Conservation (phyloP, 805 yeast genomes). For the Priceomyces carsonii region DNA sequence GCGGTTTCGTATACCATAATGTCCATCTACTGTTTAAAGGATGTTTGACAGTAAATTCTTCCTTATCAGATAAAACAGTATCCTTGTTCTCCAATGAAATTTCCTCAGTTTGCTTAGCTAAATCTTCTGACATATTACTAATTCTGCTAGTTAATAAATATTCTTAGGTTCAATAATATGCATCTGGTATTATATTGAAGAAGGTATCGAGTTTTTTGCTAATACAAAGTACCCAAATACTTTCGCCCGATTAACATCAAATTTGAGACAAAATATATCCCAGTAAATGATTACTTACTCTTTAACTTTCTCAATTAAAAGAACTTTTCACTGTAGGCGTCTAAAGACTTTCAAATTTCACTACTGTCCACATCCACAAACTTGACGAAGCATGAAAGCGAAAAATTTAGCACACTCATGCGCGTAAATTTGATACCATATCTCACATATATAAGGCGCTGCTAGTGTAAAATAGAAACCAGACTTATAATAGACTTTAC, state of each 20-base stretch:
- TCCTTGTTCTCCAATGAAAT: constrained; percentile 39
- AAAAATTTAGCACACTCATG: constrained; percentile 8
- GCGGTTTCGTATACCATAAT: constrained; percentile 96
- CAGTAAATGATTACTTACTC: no score
- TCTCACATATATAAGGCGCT: constrained; percentile 9
- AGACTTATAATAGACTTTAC: no score
- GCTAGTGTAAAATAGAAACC: no score
- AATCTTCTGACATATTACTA: constrained; percentile 48
- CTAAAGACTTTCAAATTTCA: not conserved
- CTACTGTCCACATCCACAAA: constrained; percentile 8
- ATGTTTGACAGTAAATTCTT: constrained; percentile 75
- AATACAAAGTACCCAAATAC: no score
- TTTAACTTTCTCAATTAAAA: constrained; percentile 1
- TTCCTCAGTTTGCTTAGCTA: constrained; percentile 44
- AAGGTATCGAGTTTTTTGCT: no score
- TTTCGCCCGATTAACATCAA: no score
- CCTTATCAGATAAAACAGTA: constrained; percentile 60
- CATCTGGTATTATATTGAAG: no score
- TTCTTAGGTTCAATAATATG: no score
- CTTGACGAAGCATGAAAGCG: constrained; percentile 13
- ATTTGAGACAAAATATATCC: no score
- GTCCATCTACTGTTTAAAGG: constrained; percentile 93
- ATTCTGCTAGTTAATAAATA: no score
- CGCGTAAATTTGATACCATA: constrained; percentile 9
- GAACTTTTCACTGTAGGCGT: constrained; percentile 2